phyloP scores from a whole-genome alignment of 2,329 filamentous ascomycete genomes.

The Xylariales sp. region DNA sequence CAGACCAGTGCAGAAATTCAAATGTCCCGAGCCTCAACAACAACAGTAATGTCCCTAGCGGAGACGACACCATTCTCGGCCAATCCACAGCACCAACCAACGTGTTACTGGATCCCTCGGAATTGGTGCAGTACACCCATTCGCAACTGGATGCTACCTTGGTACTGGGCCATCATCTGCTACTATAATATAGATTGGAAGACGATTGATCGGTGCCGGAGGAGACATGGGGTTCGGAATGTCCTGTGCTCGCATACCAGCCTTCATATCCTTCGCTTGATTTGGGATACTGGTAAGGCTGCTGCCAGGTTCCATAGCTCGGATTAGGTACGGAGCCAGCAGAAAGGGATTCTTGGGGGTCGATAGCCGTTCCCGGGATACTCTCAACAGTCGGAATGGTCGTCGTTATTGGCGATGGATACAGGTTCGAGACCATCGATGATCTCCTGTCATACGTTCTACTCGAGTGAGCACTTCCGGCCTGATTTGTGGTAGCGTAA shows the following conservation, averaged over 20 bases:
- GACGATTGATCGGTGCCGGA: conserved; percentile 20
- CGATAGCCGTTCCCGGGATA: conserved; percentile 29
- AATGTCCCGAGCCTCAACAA: no score
- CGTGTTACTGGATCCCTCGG: no score
- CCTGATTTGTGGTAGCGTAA: conserved; percentile 34
- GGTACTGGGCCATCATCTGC: no score
- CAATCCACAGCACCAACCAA: no score
- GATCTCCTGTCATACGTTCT: conserved; percentile 40
- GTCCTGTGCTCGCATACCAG: conserved; percentile 34
- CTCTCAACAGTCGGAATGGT: conserved; percentile 18
- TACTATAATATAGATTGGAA: conserved; percentile 28
- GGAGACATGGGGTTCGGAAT: conserved; percentile 19
- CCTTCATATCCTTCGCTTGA: conserved; percentile 23
- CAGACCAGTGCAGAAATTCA: not conserved
- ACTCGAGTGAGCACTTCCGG: not conserved
- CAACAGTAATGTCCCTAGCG: no score
- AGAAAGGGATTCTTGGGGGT: conserved; percentile 32
- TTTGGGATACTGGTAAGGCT: conserved; percentile 38
- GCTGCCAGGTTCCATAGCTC: conserved; percentile 40
- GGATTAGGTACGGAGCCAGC: conserved; percentile 32
- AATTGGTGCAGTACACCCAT: no score
- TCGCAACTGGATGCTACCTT: no score
- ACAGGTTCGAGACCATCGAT: conserved; percentile 39
- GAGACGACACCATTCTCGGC: no score
- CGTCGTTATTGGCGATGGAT: conserved; percentile 28